Percentiles rank a stretch among this genome's conserved stretches.
phyloP scores from a whole-genome alignment of 129 eudicot species.

The Lactuca saligna region DNA sequence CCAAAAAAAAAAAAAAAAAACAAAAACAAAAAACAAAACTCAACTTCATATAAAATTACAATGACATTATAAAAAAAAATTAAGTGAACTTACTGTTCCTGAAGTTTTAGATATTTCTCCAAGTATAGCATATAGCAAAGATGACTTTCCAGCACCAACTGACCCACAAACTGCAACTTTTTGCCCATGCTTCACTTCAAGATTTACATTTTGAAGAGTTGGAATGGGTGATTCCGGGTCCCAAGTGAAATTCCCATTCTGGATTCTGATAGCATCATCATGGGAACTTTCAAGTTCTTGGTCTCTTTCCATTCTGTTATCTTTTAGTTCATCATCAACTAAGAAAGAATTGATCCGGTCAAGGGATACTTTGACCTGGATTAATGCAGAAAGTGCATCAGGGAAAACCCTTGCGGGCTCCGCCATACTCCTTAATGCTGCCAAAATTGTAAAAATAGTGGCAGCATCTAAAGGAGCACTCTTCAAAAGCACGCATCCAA shows the following conservation, averaged over 20 bases:
- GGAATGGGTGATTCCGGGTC: slow-evolving; percentile 37
- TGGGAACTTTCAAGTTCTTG: slow-evolving; percentile 13
- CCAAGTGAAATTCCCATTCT: slow-evolving; percentile 48
- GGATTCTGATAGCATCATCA: slow-evolving; percentile 29
- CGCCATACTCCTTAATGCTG: slow-evolving; percentile 54
- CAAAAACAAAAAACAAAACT: not conserved
- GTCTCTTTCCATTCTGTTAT: slow-evolving; percentile 16
- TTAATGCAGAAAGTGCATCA: slow-evolving; percentile 53
- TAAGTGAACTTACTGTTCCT: slow-evolving; percentile 48
- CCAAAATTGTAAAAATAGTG: slow-evolving; percentile 64
- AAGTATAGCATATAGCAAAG: slow-evolving; percentile 54
- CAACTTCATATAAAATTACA: not conserved
- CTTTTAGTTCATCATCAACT: slow-evolving; percentile 64
- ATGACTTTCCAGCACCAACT: slow-evolving; percentile 76
- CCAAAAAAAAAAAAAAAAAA: not conserved
- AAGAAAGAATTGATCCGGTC: slow-evolving; percentile 61
- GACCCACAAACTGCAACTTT: slow-evolving; percentile 64
- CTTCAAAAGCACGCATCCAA: slow-evolving; percentile 47
- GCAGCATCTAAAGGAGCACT: slow-evolving; percentile 66
- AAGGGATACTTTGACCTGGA: slow-evolving; percentile 71
- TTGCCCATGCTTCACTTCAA: slow-evolving; percentile 37
- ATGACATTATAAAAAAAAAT: not conserved
- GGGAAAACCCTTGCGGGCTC: slow-evolving; percentile 71
- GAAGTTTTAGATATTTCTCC: slow-evolving; percentile 62
- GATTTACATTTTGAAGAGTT: slow-evolving; percentile 36